Evolutionary conservation across 352 stramenopile genomes (phyloP).

Genomic region (Pythium folliculosum): DNA sequence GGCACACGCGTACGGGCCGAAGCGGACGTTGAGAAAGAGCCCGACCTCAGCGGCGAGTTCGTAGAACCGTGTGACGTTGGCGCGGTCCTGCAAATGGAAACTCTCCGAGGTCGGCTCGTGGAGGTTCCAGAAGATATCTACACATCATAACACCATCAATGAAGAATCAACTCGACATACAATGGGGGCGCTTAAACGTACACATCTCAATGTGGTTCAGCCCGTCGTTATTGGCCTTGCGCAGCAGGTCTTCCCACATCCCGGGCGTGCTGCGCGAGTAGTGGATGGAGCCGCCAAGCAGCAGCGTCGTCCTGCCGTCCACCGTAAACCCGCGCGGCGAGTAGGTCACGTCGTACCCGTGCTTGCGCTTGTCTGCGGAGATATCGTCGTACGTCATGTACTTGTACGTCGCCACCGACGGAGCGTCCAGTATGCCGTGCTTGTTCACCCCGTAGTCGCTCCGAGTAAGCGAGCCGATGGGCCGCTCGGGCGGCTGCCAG

Average conservation of each 20-base stretch:
- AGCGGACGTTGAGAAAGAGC: conserved; percentile 72
- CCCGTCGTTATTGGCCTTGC: conserved; percentile 67
- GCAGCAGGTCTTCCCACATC: conserved; percentile 60
- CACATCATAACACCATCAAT: conserved; percentile 4
- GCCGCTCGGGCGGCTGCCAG: conserved; percentile 41
- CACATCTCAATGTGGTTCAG: conserved; percentile 78
- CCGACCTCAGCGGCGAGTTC: conserved; percentile 51
- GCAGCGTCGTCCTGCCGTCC: conserved; percentile 52
- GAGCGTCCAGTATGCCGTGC: neutral
- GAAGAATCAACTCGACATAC: neutral
- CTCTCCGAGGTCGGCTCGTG: conserved; percentile 58
- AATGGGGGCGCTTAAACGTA: conserved; percentile 28
- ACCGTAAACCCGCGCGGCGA: conserved; percentile 59
- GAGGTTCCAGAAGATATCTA: conserved; percentile 78
- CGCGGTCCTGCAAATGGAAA: conserved; percentile 49
- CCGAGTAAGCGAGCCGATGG: conserved; percentile 43
- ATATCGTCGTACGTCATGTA: conserved; percentile 73
- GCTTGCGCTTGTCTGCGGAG: conserved; percentile 32
- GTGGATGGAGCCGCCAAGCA: conserved; percentile 72
- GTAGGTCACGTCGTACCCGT: conserved; percentile 54
- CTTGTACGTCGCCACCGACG: conserved; percentile 14
- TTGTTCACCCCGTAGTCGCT: neutral
- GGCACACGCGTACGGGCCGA: conserved; percentile 67
- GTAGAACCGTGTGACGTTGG: conserved; percentile 68
- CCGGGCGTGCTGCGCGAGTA: conserved; percentile 51